Evolutionary conservation across 345 rosid species (phyloP).

Genomic region (Hypericum perforatum): DNA sequence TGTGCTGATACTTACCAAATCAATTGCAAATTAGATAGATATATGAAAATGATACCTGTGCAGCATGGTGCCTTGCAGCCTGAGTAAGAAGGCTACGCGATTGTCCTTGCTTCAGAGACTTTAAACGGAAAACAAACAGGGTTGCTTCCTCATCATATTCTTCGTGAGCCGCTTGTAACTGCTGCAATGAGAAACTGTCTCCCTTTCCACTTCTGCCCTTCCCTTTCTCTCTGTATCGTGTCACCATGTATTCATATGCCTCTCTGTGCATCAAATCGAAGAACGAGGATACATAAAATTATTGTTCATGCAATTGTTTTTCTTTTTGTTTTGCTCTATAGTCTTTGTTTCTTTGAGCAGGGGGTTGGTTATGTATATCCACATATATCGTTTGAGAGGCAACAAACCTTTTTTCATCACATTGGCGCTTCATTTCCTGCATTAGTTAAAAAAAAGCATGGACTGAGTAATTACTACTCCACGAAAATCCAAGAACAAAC

Average conservation of each 20-base stretch:
- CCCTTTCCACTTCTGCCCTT: not conserved
- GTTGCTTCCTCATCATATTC: slow-evolving; percentile 7
- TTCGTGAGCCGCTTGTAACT: slow-evolving; percentile 5
- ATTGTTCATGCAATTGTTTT: too few species aligned
- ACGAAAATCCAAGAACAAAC: not conserved
- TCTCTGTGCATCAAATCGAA: slow-evolving; percentile 2
- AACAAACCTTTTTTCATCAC: slow-evolving; percentile 6
- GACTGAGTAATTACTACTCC: not conserved
- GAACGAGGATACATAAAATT: not conserved
- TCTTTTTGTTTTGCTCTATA: too few species aligned
- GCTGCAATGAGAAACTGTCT: slow-evolving; percentile 3
- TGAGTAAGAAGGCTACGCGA: slow-evolving; percentile 11
- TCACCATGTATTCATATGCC: slow-evolving; percentile 2
- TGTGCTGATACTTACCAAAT: not conserved
- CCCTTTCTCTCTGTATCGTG: slow-evolving; percentile 3
- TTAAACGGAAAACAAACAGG: slow-evolving; percentile 3
- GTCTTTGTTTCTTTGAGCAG: too few species aligned
- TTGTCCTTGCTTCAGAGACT: slow-evolving; percentile 9
- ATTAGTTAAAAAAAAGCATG: not conserved
- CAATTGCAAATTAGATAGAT: not conserved
- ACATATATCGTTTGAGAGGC: too few species aligned
- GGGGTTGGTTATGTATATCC: too few species aligned
- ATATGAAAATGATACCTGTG: slow-evolving; percentile 1
- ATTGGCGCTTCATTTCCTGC: slow-evolving; percentile 11
- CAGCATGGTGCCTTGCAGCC: slow-evolving; percentile 9